A percentile compares a stretch with the other conserved stretches of the same genome.
phyloP scores from a whole-genome alignment of 192 early-diverging fungal species.

The Spinellus fusiger region DNA sequence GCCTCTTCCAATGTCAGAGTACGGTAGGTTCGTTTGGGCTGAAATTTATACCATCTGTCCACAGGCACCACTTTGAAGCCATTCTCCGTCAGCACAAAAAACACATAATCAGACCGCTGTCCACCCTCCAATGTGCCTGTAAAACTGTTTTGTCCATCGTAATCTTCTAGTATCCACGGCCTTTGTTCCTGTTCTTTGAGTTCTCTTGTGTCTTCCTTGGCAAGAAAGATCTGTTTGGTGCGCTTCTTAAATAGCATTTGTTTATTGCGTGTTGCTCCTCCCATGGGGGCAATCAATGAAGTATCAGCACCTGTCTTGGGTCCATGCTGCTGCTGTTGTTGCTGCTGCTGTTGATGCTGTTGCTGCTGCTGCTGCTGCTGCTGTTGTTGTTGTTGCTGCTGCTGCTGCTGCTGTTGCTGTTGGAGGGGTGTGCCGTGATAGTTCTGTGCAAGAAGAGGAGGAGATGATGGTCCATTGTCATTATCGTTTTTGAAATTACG shows the following conservation, averaged over 20 bases:
- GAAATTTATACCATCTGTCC: conserved; percentile 72
- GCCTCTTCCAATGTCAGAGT: conserved; percentile 70
- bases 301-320: conserved; percentile 49
- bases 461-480: neutral
- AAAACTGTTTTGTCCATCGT: conserved; percentile 58
- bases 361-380: neutral
- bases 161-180: conserved; percentile 76
- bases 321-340: conserved; percentile 22
- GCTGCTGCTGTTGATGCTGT: neutral
- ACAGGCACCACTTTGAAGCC: conserved; percentile 73
- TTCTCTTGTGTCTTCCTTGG: conserved; percentile 65
- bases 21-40: conserved; percentile 56
- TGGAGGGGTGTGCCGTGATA: neutral
- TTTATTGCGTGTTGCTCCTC: conserved; percentile 69
- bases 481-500: conserved; percentile 1
- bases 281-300: conserved; percentile 64
- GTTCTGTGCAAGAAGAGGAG: conserved; percentile 2
- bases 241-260: conserved; percentile 76
- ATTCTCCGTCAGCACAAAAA: conserved; percentile 72
- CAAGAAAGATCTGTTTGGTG: conserved; percentile 73
- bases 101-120: conserved; percentile 60
- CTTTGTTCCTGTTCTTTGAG: conserved; percentile 67
- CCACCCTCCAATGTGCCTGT: conserved; percentile 66
- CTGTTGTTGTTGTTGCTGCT: neutral
- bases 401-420: neutral